Percentiles rank a stretch among this genome's conserved stretches.
Conservation (phyloP, 768 basidiomycete species). For the Fomitopsis serialis region DNA sequence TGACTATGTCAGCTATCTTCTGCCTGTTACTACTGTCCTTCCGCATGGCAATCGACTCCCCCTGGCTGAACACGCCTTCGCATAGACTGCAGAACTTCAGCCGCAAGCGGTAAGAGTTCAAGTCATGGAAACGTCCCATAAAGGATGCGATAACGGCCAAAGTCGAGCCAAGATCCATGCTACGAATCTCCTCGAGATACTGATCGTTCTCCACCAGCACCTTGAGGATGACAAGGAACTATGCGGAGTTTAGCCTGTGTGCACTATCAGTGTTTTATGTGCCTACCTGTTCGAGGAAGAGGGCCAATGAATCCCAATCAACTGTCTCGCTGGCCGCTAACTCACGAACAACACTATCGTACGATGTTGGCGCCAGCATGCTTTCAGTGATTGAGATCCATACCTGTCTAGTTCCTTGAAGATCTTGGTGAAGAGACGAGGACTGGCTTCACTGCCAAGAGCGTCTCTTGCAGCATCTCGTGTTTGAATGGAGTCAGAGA, state of each 20-base stretch:
- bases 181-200: conserved; percentile 49
- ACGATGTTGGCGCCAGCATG: background rate
- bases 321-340: conserved; percentile 43
- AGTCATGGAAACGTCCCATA: conserved; percentile 55
- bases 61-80: conserved; percentile 59
- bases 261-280: background rate
- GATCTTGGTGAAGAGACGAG: conserved; percentile 59
- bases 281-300: conserved; percentile 75
- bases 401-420: conserved; percentile 74
- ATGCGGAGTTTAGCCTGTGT: background rate
- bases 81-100: conserved; percentile 71
- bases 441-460: conserved; percentile 72
- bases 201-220: conserved; percentile 72
- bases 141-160: conserved; percentile 48
- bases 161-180: conserved; percentile 57
- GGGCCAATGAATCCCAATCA: conserved; percentile 37
- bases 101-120: conserved; percentile 57
- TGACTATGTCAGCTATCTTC: conserved; percentile 67
- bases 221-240: conserved; percentile 75
- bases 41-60: conserved; percentile 55
- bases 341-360: conserved; percentile 42
- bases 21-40: conserved; percentile 67
- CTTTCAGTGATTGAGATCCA: conserved; percentile 21
- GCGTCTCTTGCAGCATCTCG: conserved; percentile 82
- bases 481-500: conserved; percentile 55